phyloP scores from a whole-genome alignment of 352 stramenopile genomes.

The Pythium aquatile region DNA sequence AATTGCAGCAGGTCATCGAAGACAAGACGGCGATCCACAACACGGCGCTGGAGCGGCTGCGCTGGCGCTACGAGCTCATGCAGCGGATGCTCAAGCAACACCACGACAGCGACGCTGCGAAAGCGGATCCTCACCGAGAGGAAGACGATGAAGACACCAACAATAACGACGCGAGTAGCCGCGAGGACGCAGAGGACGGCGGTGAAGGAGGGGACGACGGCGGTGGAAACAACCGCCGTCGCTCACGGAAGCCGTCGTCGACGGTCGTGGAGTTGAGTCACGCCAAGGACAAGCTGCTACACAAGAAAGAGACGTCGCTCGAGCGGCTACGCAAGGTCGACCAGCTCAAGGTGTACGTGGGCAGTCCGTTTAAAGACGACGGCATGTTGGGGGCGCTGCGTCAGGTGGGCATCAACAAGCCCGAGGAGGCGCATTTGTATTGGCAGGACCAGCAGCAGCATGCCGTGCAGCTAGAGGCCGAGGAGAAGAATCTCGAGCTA shows the following conservation, averaged over 20 bases:
- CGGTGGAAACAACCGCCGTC: neutral
- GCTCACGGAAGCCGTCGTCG: neutral
- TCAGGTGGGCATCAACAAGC: conserved; percentile 78
- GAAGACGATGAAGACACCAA: conserved; percentile 2
- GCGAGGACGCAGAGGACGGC: conserved; percentile 5
- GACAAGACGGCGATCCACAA: conserved; percentile 70
- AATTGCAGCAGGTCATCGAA: conserved; percentile 59
- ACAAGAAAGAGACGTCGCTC: conserved; percentile 68
- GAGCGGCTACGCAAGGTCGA: conserved; percentile 57
- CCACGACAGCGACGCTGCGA: neutral
- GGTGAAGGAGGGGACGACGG: neutral
- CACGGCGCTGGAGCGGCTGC: conserved; percentile 53
- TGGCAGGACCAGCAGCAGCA: conserved; percentile 82
- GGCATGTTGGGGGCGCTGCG: conserved; percentile 66
- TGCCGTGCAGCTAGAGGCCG: conserved; percentile 57
- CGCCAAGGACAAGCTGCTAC: conserved; percentile 71
- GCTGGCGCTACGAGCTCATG: conserved; percentile 68
- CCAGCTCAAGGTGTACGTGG: conserved; percentile 67
- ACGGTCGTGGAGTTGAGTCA: conserved; percentile 40
- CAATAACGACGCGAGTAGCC: neutral
- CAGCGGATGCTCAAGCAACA: conserved; percentile 40
- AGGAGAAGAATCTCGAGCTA: conserved; percentile 60
- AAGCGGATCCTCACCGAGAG: neutral
- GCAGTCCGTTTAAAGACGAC: conserved; percentile 70
- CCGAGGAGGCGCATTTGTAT: conserved; percentile 67